Evolutionary conservation across 2,329 filamentous ascomycete genomes (phyloP), one percentile per base, ranked within the genome.

Genomic region (Pseudogymnoascus sp.): DNA sequence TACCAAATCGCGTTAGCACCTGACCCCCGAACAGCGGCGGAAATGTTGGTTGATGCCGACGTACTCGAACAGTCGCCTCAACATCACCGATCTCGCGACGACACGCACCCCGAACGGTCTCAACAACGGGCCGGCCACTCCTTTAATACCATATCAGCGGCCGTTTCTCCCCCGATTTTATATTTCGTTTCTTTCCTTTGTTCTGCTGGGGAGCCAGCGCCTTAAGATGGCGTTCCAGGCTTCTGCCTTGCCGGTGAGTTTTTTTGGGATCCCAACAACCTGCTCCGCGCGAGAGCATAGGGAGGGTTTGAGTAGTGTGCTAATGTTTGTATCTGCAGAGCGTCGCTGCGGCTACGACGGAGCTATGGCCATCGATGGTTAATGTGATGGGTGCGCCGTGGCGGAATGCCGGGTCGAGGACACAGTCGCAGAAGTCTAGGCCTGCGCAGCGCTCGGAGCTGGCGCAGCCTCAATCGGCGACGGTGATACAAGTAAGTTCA

Each of bases 361-460:
- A 78, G 66, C 64, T 78, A 59, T 78, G 75, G 76, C 76, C 77
- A 44, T 74, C 73, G 27, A 71, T 79, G 67, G 75, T 74, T 58
- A 77, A 69, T 63, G 63, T 73, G 60, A 66, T 78, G 48, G 67
- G 69, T 44, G 68, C 71, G 63, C 74, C 75, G 27, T 74, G 71
- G 72, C 76, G 72, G 63, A 67, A 67, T 51, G 61, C 71, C 61
- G 70, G 70, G 31, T 68, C 65, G 60, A 64, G 65, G 48, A 42
- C 48, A 44, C 63, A 65, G 39, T 63, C 51, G 36, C 58, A 64
- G 48, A 12, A 38, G 31, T 21, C 51, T 35, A 58, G 51, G 31
- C 51, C 51, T 8, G 5, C 21, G 9, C 29, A 58, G 21, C 21
- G 42, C 12, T 48, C 25, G 12, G 42, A 48, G 29, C 5, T 48